Evolutionary conservation across 192 early-diverging fungal species (phyloP).

Genomic region (Borealophlyctis nickersoniae): DNA sequence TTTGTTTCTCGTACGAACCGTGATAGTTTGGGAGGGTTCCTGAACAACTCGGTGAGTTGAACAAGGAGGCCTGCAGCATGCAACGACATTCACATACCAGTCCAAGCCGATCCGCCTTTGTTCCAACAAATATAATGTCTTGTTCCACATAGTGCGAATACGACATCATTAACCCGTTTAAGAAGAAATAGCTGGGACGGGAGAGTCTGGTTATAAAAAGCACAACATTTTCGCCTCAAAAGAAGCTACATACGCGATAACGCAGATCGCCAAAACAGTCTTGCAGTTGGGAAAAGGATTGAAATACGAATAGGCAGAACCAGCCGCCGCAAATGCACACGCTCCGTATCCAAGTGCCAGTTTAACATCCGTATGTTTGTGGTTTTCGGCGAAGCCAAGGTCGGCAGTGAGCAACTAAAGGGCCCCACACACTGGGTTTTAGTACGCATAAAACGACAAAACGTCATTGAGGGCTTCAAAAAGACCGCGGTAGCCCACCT

Average conservation of each 20-base stretch:
- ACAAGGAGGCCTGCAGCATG: not conserved
- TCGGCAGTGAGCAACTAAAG: conserved; percentile 36
- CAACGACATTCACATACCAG: conserved; percentile 14
- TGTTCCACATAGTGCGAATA: conserved; percentile 35
- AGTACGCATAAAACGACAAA: not conserved
- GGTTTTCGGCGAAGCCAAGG: conserved; percentile 52
- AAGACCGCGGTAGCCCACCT: conserved; percentile 10
- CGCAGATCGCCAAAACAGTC: conserved; percentile 31
- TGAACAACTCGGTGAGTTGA: not conserved
- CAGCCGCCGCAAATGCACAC: conserved; percentile 68
- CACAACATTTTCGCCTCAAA: too few species aligned
- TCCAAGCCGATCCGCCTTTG: conserved; percentile 26
- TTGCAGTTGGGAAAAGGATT: conserved; percentile 41
- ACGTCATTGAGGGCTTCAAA: not conserved
- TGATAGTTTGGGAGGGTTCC: conserved; percentile 25
- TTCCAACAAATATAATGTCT: conserved; percentile 41
- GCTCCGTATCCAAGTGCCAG: conserved; percentile 77
- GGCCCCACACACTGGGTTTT: not conserved
- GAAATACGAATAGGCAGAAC: conserved; percentile 37
- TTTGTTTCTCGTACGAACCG: conserved; percentile 25
- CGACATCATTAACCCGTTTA: conserved; percentile 35
- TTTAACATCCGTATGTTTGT: conserved; percentile 78
- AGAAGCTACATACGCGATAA: conserved; percentile 15
- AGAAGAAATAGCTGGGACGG: conserved; percentile 27
- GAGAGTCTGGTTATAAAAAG: not conserved